These are phyloP conservation scores for Russula sp. DNA, from an alignment of 768 basidiomycete genomes.

Conservation along the genomic window DNA sequence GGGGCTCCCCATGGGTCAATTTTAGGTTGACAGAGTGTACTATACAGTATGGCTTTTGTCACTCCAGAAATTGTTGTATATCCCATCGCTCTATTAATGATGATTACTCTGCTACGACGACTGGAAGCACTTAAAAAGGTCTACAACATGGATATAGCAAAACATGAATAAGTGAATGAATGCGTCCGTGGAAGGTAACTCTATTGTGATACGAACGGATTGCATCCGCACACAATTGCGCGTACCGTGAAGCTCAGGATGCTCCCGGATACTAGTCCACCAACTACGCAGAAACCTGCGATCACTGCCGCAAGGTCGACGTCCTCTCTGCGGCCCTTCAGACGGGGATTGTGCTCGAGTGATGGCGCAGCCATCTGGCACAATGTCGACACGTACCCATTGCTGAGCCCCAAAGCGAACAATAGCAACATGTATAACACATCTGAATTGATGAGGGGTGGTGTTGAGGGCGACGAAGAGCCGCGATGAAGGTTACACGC, in stretches of 20 bases:
- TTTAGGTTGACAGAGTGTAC: not conserved
- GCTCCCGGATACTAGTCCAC: slow-evolving; percentile 74
- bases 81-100: not conserved
- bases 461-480: slow-evolving; percentile 33
- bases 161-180: not conserved
- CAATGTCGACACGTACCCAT: slow-evolving; percentile 75
- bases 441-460: slow-evolving; percentile 68
- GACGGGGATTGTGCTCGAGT: slow-evolving; percentile 68
- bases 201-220: slow-evolving; percentile 53
- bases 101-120: not conserved
- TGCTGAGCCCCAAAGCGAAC: slow-evolving; percentile 69
- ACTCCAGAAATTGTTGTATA: not conserved
- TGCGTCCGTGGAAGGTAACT: not conserved
- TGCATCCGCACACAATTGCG: slow-evolving; percentile 63
- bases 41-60: no score
- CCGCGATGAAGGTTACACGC: slow-evolving; percentile 75
- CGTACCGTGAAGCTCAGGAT: slow-evolving; percentile 78
- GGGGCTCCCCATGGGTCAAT: slow-evolving; percentile 39
- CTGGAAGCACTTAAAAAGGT: not conserved
- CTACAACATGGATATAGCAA: slow-evolving; percentile 1
- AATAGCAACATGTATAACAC: slow-evolving; percentile 70
- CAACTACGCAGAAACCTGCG: slow-evolving; percentile 72
- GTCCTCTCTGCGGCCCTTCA: slow-evolving; percentile 68
- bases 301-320: slow-evolving; percentile 85
- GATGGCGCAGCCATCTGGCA: slow-evolving; percentile 85